A percentile compares a stretch with the other conserved stretches of the same genome.
Conservation (phyloP, 2,329 filamentous ascomycete species). For the Trichothecium roseum region DNA sequence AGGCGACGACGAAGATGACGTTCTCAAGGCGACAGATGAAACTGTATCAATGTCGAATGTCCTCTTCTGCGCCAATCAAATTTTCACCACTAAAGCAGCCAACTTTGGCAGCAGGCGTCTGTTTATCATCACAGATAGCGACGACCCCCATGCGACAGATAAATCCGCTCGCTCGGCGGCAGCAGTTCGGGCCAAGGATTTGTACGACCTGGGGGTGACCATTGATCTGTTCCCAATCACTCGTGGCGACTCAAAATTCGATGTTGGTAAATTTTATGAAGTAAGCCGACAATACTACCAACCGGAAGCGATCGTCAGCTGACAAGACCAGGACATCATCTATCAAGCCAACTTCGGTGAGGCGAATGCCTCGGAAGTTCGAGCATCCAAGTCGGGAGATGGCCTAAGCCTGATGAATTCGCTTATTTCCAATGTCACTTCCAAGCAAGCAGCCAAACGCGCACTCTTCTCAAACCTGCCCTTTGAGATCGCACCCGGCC, state of each 20-base stretch:
- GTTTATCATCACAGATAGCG: constrained; percentile 95
- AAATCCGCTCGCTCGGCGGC: constrained; percentile 67
- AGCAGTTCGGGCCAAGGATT: constrained; percentile 79
- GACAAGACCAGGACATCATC: constrained; percentile 62
- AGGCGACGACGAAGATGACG: constrained; percentile 56
- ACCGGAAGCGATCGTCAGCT: background rate
- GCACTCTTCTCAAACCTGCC: constrained; percentile 80
- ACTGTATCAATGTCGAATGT: constrained; percentile 76
- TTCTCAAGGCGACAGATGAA: constrained; percentile 61
- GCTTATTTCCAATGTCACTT: constrained; percentile 79
- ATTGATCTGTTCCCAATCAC: constrained; percentile 93
- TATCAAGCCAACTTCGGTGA: constrained; percentile 70
- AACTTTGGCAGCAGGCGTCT: constrained; percentile 87
- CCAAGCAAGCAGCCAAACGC: constrained; percentile 76
- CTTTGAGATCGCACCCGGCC: constrained; percentile 73
- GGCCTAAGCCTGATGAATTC: constrained; percentile 72
- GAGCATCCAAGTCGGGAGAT: constrained; percentile 57
- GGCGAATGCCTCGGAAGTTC: constrained; percentile 41
- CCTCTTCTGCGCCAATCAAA: constrained; percentile 89
- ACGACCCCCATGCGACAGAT: constrained; percentile 67
- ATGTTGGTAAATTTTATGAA: constrained; percentile 82
- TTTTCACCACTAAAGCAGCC: constrained; percentile 88
- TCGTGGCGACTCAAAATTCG: constrained; percentile 58
- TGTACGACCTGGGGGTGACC: constrained; percentile 84
- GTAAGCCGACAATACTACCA: constrained; percentile 32